Conservation (phyloP, 257 asterid species). For the Echium plantagineum region DNA sequence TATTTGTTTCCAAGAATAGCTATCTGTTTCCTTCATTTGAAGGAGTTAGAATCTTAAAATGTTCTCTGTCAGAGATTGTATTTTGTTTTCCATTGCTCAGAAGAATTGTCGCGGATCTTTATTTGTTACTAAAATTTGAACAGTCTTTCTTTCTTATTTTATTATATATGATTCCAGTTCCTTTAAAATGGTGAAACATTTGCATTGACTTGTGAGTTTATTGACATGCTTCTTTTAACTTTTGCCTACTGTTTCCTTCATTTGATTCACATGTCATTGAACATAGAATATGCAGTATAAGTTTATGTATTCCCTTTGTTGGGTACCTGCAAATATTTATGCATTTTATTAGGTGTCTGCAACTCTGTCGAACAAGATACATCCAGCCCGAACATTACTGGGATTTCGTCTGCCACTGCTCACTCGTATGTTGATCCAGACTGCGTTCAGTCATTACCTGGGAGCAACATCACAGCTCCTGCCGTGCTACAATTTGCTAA, state of each 20-base stretch:
- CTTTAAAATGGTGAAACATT: too few species aligned
- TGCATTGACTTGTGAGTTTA: too few species aligned
- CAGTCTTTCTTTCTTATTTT: too few species aligned
- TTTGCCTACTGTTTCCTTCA: neutral
- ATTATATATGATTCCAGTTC: too few species aligned
- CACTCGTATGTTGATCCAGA: conserved; percentile 76
- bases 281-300: neutral
- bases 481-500: conserved; percentile 80
- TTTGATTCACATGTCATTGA: neutral
- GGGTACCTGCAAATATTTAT: neutral
- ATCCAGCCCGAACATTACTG: conserved; percentile 40
- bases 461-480: conserved; percentile 53
- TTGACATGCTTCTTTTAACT: too few species aligned
- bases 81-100: neutral
- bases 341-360: conserved; percentile 25
- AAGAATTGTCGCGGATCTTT: too few species aligned
- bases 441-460: conserved; percentile 57
- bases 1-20: neutral
- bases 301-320: neutral
- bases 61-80: neutral
- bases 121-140: too few species aligned
- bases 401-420: conserved; percentile 60
- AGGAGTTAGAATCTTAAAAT: neutral
- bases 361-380: conserved; percentile 47
- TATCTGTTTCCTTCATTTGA: neutral